Evolutionary conservation across 805 yeast species (phyloP).

Genomic region (Saccharomyces paradoxus): DNA sequence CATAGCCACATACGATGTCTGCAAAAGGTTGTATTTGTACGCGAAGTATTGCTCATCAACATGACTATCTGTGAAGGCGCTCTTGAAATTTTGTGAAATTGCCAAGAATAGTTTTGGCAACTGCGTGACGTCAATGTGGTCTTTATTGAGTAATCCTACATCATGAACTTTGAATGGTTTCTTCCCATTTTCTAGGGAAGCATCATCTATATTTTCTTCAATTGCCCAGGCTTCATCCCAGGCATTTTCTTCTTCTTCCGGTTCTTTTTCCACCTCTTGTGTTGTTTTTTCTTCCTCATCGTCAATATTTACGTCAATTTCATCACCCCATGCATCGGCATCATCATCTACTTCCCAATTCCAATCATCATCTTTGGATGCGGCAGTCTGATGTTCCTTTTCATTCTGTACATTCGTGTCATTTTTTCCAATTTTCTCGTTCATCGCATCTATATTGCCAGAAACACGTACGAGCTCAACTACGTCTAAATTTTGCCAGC

Average conservation of each 20-base stretch:
- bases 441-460: neutral
- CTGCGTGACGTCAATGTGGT: slow-evolving; percentile 10
- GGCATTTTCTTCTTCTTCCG: neutral
- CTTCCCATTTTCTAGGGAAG: neutral
- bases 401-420: neutral
- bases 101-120: slow-evolving; percentile 13
- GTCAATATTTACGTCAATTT: slow-evolving; percentile 4
- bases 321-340: slow-evolving; percentile 2
- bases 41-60: slow-evolving; percentile 12
- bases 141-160: neutral
- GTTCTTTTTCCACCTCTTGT: neutral
- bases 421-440: neutral
- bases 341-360: neutral
- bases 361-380: neutral
- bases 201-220: neutral
- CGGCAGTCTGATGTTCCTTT: neutral
- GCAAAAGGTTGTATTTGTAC: slow-evolving; percentile 24
- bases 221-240: slow-evolving; percentile 3
- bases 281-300: slow-evolving; percentile 1
- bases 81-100: slow-evolving; percentile 10
- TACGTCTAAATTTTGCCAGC: slow-evolving; percentile 4
- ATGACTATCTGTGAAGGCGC: slow-evolving; percentile 6
- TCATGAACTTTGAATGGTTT: neutral
- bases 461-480: neutral
- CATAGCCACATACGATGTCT: slow-evolving; percentile 23